Base-by-base conservation (phyloP, 176 grass and related monocot genomes). In the Thalia dealbata region DNA sequence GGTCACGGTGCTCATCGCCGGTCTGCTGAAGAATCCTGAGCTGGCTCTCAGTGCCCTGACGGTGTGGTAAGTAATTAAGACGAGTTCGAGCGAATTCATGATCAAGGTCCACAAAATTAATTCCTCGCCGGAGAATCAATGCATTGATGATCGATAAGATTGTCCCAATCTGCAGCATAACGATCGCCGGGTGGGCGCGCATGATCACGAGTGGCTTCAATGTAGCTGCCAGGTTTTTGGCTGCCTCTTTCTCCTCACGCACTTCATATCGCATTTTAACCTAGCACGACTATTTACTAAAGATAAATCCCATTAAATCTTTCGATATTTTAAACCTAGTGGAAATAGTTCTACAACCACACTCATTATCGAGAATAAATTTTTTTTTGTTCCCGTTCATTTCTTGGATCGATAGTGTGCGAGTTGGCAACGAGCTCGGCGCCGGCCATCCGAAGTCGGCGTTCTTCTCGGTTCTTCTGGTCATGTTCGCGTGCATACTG, bases 181-280 rank as follows among this genome's bases (percentile, higher is more conserved):
- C 89, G 32, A 92, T 89, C 54, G 73, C 82, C 74, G 88, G 84
- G 10, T 96, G 86, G 86, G 86, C 82, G 71, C 87, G 89, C 84
- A 96, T 96, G 92, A 85, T 96, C 71, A 85, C 92, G 0, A 86
- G 89, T 67, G 92, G 92, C 48, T 96, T 96, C 89, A 96, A 96
- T 56, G 92, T 88, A 8, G 92, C 92, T 60, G 92, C 86, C 66
- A 91, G 92, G 88, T 89, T 42, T 48, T 54, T 79, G 19, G 38
- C 70, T 16, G 18, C 45, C 44, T 63, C 46, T 58, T 19, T 44
- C 3, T 13, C 22, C 12, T 27, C 59, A 50, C 21, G 0, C 10
- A 38, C 3, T 38, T 38, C 32, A 38, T 38, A 1, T 2, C 4
- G 32, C 32, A 38, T 38, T 38, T 38, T 38, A 4, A n/a, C n/a